A percentile compares a stretch with the other conserved stretches of the same genome.
These are phyloP conservation scores for Lithohypha guttulata DNA, from an alignment of 2,329 filamentous ascomycete species.

Conservation along the genomic window DNA sequence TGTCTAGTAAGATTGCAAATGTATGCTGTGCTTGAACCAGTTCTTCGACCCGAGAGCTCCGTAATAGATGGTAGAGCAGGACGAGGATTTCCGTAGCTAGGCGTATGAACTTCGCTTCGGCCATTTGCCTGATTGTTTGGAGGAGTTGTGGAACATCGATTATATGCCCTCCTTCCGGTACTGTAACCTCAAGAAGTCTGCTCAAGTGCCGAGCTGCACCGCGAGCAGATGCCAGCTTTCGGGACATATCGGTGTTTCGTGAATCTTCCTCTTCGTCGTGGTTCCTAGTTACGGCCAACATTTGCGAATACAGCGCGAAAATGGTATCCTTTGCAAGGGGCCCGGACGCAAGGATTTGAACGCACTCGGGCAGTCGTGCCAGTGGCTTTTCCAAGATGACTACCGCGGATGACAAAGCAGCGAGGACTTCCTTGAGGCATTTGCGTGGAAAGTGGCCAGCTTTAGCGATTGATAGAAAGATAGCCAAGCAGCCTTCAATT, in stretches of 20 bases:
- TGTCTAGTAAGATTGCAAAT: neutral
- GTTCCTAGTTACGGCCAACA: slow-evolving; percentile 13
- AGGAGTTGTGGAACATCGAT: slow-evolving; percentile 13
- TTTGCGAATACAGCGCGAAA: slow-evolving; percentile 11
- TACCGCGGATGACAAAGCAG: slow-evolving; percentile 16
- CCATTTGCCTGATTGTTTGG: slow-evolving; percentile 13
- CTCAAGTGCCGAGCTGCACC: slow-evolving; percentile 15
- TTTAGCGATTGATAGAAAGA: slow-evolving; percentile 14
- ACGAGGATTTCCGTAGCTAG: slow-evolving; percentile 16
- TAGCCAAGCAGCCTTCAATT: slow-evolving; percentile 16
- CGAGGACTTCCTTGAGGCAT: slow-evolving; percentile 15
- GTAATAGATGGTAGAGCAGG: neutral
- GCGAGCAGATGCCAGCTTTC: slow-evolving; percentile 15
- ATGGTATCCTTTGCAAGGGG: slow-evolving; percentile 11
- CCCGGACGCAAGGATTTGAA: slow-evolving; percentile 13
- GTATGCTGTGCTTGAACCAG: neutral
- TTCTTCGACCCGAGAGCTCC: slow-evolving; percentile 4
- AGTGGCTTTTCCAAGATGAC: slow-evolving; percentile 14
- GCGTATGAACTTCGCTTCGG: slow-evolving; percentile 14
- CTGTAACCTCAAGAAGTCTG: slow-evolving; percentile 11
- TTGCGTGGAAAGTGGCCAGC: slow-evolving; percentile 14
- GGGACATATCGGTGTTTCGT: neutral
- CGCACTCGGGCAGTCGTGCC: slow-evolving; percentile 14
- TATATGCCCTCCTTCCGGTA: slow-evolving; percentile 11
- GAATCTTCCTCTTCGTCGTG: slow-evolving; percentile 10